phyloP scores from a whole-genome alignment of 768 basidiomycete genomes.

The Tylopilus felleus region DNA sequence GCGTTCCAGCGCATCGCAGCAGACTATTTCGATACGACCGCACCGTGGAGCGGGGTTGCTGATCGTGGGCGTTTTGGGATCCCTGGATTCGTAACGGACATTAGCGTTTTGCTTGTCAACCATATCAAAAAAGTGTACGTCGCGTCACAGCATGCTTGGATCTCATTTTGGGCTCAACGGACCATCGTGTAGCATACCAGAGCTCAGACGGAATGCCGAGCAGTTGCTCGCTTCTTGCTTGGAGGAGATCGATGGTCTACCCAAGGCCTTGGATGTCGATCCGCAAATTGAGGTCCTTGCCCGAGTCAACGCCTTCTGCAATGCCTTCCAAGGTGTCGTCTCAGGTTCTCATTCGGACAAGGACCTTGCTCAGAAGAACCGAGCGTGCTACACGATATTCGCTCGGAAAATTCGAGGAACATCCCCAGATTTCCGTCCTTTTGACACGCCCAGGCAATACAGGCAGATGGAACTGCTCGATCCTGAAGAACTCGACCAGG shows the following conservation, averaged over 20 bases:
- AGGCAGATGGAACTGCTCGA: constrained; percentile 11
- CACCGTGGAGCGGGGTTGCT: constrained; percentile 50
- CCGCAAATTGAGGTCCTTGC: constrained; percentile 45
- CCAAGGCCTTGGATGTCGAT: constrained; percentile 36
- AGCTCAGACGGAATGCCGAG: constrained; percentile 38
- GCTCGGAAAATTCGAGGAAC: constrained; percentile 36
- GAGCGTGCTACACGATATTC: constrained; percentile 32
- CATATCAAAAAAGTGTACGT: constrained; percentile 55
- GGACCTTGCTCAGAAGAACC: constrained; percentile 35
- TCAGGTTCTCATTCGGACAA: constrained; percentile 35
- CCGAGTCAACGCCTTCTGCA: constrained; percentile 45
- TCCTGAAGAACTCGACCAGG: not conserved
- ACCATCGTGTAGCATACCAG: constrained; percentile 41
- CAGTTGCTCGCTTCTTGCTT: constrained; percentile 36
- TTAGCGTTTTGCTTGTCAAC: constrained; percentile 50
- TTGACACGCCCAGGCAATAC: constrained; percentile 14
- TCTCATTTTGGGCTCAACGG: constrained; percentile 1
- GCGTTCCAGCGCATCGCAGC: constrained; percentile 38
- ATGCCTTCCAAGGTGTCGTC: constrained; percentile 33
- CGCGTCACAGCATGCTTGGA: not conserved
- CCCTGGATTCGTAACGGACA: constrained; percentile 44
- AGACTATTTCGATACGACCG: constrained; percentile 44
- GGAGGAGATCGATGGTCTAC: constrained; percentile 38
- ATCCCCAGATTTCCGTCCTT: constrained; percentile 41
- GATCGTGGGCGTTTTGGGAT: constrained; percentile 54